Evolutionary conservation across 768 basidiomycete species (phyloP).

Genomic region (Tricholoma furcatifolium): DNA sequence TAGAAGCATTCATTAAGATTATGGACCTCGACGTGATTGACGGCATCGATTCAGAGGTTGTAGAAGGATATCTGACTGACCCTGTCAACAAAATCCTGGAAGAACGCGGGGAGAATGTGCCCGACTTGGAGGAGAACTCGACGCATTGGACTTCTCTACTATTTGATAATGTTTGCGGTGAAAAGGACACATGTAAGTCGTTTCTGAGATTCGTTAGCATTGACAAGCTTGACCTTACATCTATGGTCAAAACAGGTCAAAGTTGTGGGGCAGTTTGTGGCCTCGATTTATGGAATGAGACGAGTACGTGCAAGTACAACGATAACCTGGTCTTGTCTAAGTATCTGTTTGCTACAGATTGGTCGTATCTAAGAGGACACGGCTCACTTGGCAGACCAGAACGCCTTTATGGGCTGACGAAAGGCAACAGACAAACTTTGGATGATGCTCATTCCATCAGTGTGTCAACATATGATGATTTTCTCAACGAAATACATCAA

Average conservation of each 20-base stretch:
- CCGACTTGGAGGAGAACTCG: constrained; percentile 12
- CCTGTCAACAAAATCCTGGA: constrained; percentile 17
- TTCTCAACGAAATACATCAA: constrained; percentile 12
- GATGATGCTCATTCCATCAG: too few species aligned
- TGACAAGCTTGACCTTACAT: not conserved
- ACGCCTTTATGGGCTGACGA: too few species aligned
- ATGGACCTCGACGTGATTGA: too few species aligned
- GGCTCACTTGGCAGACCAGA: not conserved
- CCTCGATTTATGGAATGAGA: constrained; percentile 17
- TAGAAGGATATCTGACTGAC: constrained; percentile 13
- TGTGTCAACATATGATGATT: too few species aligned
- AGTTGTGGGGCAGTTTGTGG: constrained; percentile 14
- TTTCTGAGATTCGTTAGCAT: not conserved
- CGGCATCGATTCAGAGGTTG: not conserved
- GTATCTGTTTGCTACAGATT: constrained; percentile 14
- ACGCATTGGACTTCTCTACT: constrained; percentile 21
- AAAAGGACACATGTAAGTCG: constrained; percentile 16
- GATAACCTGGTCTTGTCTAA: not conserved
- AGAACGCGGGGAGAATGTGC: constrained; percentile 19
- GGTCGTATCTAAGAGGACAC: constrained; percentile 15
- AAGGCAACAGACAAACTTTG: too few species aligned
- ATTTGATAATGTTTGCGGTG: constrained; percentile 7
- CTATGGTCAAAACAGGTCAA: constrained; percentile 10
- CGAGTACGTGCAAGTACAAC: constrained; percentile 14
- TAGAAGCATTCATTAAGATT: too few species aligned